phyloP scores from a whole-genome alignment of 2,329 filamentous ascomycete species.

The Westerdykella sp. region DNA sequence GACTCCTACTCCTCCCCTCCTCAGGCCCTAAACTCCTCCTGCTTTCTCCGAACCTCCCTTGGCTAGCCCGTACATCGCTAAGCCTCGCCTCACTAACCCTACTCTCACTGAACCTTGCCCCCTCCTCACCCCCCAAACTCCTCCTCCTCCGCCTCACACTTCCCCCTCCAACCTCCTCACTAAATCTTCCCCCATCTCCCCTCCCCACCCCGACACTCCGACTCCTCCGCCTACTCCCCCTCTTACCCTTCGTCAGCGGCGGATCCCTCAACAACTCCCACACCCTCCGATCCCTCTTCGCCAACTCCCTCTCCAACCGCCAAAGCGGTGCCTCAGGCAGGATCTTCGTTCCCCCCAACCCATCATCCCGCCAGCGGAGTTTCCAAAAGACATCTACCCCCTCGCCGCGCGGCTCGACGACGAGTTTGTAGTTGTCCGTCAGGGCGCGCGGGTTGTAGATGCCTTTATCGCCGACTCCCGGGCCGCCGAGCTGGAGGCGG shows the following conservation, averaged over 20 bases:
- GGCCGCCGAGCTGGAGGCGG: constrained; percentile 41
- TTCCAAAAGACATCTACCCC: constrained; percentile 42
- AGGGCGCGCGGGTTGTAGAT: constrained; percentile 42
- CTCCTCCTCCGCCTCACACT: too few species aligned
- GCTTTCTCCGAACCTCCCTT: too few species aligned
- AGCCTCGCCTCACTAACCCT: too few species aligned
- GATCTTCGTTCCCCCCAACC: constrained; percentile 31
- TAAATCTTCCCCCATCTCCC: not conserved
- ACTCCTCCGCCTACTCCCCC: constrained; percentile 8
- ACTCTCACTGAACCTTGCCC: too few species aligned
- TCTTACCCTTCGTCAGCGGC: constrained; percentile 18
- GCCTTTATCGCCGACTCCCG: constrained; percentile 42
- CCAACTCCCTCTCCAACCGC: constrained; percentile 40
- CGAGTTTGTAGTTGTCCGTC: constrained; percentile 43
- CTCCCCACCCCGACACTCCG: constrained; percentile 1
- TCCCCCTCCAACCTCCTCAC: too few species aligned
- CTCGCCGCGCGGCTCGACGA: constrained; percentile 38
- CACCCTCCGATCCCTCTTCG: constrained; percentile 37
- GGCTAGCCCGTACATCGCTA: too few species aligned
- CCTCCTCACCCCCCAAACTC: too few species aligned
- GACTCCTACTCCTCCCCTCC: too few species aligned
- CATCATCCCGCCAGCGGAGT: constrained; percentile 29
- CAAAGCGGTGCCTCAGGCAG: constrained; percentile 44
- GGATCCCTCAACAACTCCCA: constrained; percentile 38
- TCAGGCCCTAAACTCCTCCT: too few species aligned